These are phyloP conservation scores for Wallacemonas sp. DNA, from an alignment of 208 protist genomes.

Conservation along the genomic window DNA sequence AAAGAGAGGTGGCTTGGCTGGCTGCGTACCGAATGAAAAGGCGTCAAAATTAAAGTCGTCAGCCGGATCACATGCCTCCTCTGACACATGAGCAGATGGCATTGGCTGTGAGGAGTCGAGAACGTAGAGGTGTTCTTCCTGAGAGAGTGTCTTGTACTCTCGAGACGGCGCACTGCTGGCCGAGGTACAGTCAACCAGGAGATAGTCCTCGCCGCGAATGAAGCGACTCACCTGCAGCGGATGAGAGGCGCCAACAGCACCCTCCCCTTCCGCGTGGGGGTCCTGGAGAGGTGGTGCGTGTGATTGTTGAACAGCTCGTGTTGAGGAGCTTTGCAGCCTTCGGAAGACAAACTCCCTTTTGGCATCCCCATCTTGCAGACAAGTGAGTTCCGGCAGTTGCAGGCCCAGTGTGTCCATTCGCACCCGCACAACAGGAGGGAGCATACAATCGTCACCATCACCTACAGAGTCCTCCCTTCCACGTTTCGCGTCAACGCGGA, in stretches of 20 bases:
- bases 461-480: slow-evolving; percentile 16
- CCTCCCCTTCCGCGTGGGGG: background rate
- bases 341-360: background rate
- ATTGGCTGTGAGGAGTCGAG: background rate
- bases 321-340: background rate
- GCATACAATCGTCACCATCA: background rate
- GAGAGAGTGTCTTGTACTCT: background rate
- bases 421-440: slow-evolving; percentile 26
- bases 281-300: background rate
- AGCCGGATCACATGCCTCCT: slow-evolving; percentile 1
- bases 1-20: background rate
- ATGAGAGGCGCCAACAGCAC: background rate
- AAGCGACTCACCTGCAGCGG: background rate
- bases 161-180: background rate
- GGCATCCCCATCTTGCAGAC: background rate
- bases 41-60: slow-evolving; percentile 51
- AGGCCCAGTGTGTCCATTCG: slow-evolving; percentile 33
- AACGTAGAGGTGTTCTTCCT: background rate
- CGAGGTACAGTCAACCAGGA: background rate
- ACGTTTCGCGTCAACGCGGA: slow-evolving; percentile 23
- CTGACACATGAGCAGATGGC: background rate
- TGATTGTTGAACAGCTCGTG: too few relatives aligned
- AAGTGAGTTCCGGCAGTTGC: background rate
- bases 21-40: slow-evolving; percentile 19
- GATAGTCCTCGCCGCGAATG: background rate